Base-by-base conservation (phyloP, 192 early-diverging fungal genomes). In the Umbelopsis ramanniana region DNA sequence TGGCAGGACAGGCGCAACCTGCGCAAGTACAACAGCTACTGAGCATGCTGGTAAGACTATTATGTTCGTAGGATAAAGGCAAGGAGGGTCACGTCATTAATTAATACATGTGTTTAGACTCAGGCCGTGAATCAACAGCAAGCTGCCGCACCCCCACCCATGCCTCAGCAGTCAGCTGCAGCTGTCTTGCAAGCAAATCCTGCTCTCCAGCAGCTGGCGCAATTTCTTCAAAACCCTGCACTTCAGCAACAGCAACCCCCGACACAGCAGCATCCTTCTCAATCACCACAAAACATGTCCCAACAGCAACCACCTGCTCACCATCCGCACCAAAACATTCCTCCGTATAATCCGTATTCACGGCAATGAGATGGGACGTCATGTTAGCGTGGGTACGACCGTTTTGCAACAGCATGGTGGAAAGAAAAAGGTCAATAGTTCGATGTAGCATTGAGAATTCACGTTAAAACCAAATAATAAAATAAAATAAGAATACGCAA, bases 11-110 rank as follows among this genome's bases (percentile, higher is more conserved):
- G 6, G 37, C 73, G 2, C 67, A 67, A 33, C 52, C 74, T 26
- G 57, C 60, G 46, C 74, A 71, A 43, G 57, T 76, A 11, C 74
- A 76, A 37, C 74, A 76, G 45, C 52, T 76, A 24, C 46, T 76
- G 15, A 57, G 19, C 21, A 71, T 37, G 35, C 48, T 46, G 37
- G 37, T 53, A 46, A 7, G n/a, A 3, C 43, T 10, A 26, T 14
- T 11, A 55, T 47, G 29, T 60, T 43, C 15, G 47, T 46, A 17
- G n/a, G 14, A 7, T 33, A 68, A 10, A 29, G 14, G 29, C 29
- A 29, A 29, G n/a, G n/a, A n/a, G n/a, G n/a, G n/a, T n/a, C n/a
- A 29, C 29, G 29, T 29, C 29, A 29, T 29, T 29, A 29, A 54
- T 45, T 46, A 53, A 52, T 50, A 11, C 54, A 29, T 29, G 23